Conservation (phyloP, 148 eudicot genomes). For the Euryodendron excelsum region DNA sequence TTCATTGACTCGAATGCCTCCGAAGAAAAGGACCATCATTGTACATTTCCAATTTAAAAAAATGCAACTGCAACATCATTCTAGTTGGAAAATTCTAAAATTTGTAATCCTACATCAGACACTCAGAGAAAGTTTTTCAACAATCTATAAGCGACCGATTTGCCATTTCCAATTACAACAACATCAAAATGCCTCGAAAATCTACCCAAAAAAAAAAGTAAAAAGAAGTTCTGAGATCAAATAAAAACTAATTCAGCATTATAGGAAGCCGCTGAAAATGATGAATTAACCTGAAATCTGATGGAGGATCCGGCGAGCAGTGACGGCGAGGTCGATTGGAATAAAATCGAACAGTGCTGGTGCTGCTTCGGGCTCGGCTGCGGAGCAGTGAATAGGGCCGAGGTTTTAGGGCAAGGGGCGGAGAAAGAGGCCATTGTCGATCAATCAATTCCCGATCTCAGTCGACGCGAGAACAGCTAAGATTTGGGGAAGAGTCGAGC, state of each 20-base stretch:
- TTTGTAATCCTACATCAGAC: not conserved
- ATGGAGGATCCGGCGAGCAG: conserved; percentile 22
- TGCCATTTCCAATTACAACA: not conserved
- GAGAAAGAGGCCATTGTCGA: conserved; percentile 38
- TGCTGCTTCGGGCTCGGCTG: conserved; percentile 8
- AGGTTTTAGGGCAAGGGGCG: conserved; percentile 36
- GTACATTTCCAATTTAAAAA: not conserved
- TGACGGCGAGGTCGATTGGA: conserved; percentile 21
- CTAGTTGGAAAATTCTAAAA: not conserved
- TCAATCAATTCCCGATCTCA: not conserved
- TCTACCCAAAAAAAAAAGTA: not conserved
- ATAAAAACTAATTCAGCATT: not conserved
- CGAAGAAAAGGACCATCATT: not conserved
- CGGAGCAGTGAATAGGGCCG: conserved; percentile 7
- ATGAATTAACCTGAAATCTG: conserved; percentile 18
- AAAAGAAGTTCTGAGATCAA: not conserved
- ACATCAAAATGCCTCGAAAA: not conserved
- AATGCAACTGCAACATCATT: not conserved
- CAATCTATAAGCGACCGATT: too few species aligned
- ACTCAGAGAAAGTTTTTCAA: not conserved
- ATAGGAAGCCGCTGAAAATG: not conserved
- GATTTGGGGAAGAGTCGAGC: conserved; percentile 10
- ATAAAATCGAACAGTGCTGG: conserved; percentile 12
- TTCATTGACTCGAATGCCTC: not conserved
- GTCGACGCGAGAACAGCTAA: not conserved